A percentile compares a stretch with the other conserved stretches of the same genome.
Evolutionary conservation across 2,329 filamentous ascomycete species (phyloP).

Genomic region (Colletotrichum chrysophilum): DNA sequence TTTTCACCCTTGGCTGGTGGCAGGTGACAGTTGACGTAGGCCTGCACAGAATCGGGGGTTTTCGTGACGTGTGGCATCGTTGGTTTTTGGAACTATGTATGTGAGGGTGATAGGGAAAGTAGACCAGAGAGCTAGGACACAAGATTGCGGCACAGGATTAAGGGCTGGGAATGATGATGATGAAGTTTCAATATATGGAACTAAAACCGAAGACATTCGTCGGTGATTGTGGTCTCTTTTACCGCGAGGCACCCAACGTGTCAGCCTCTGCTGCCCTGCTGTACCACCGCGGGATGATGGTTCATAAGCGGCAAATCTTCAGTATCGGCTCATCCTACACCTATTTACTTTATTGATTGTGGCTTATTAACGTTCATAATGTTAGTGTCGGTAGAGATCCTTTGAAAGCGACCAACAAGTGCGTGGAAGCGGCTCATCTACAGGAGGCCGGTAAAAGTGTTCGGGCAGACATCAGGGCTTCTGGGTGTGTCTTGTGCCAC

Average conservation of each 20-base stretch:
- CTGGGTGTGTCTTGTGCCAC: background rate
- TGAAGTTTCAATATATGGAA: background rate
- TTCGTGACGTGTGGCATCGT: background rate
- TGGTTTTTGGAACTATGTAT: background rate
- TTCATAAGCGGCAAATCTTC: background rate
- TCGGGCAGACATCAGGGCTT: background rate
- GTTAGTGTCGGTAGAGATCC: background rate
- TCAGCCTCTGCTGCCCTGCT: background rate
- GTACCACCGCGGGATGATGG: background rate
- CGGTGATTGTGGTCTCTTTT: background rate
- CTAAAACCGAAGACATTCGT: background rate
- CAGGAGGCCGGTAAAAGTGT: background rate
- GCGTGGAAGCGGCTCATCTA: background rate
- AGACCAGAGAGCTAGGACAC: background rate
- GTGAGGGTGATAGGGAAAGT: background rate
- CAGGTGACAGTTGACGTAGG: background rate
- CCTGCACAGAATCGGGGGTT: background rate
- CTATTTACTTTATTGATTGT: background rate
- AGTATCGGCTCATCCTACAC: accelerated
- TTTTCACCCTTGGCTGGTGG: background rate
- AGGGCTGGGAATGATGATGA: accelerated
- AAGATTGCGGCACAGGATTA: background rate
- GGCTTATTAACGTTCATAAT: accelerated
- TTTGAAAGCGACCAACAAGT: background rate
- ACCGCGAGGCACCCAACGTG: background rate